These are phyloP conservation scores for Tetrahymena borealis DNA, from an alignment of 73 alveolate species.

Conservation along the genomic window DNA sequence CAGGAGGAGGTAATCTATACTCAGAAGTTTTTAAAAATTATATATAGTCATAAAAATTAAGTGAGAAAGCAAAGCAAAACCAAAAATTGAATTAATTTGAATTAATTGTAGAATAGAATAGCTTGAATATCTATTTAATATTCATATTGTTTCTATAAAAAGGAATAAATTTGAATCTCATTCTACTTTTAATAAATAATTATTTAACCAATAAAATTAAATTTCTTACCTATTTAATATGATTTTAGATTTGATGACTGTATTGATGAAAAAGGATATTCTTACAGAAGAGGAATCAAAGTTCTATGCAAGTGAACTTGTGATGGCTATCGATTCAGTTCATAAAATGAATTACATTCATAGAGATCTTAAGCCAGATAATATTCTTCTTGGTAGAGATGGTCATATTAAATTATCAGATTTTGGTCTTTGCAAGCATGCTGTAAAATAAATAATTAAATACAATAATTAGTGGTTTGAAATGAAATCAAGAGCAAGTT, in stretches of 20 bases:
- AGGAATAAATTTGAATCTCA: too few species aligned
- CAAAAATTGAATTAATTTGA: too few species aligned
- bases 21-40: too few species aligned
- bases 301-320: constrained; percentile 73
- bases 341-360: constrained; percentile 82
- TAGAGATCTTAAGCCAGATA: constrained; percentile 85
- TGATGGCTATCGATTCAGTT: constrained; percentile 82
- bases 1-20: constrained; percentile 53
- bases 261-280: constrained; percentile 79
- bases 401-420: constrained; percentile 77
- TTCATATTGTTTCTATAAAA: too few species aligned
- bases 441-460: constrained; percentile 43
- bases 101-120: too few species aligned
- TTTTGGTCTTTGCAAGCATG: constrained; percentile 54
- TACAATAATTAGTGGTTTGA: constrained; percentile 43
- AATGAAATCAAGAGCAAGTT: constrained; percentile 46
- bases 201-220: too few species aligned
- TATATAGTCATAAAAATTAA: too few species aligned
- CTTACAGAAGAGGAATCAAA: constrained; percentile 79
- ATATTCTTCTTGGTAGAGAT: constrained; percentile 62
- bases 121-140: too few species aligned
- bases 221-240: too few species aligned
- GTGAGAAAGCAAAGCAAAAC: too few species aligned
- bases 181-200: too few species aligned
- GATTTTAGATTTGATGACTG: constrained; percentile 69